phyloP scores from a whole-genome alignment of 1,139 yeast genomes.

The Geotrichum fermentans region DNA sequence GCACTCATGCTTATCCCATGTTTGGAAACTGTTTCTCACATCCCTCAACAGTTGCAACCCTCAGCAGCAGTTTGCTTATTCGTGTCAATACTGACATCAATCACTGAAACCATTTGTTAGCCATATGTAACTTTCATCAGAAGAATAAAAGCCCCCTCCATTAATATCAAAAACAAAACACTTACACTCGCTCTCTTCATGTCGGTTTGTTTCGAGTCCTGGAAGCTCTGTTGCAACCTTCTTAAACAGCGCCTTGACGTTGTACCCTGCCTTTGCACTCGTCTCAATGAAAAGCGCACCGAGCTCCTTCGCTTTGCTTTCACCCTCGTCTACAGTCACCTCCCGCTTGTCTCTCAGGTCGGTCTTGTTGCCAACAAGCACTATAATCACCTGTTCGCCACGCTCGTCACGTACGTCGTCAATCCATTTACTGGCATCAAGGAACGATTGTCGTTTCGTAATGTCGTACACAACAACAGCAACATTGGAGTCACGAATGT shows the following conservation, averaged over 20 bases:
- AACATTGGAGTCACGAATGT: conserved; percentile 93
- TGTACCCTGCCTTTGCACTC: conserved; percentile 90
- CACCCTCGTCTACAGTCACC: conserved; percentile 77
- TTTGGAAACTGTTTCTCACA: too few species aligned
- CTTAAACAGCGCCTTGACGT: conserved; percentile 82
- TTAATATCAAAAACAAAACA: neutral
- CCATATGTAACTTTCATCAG: neutral
- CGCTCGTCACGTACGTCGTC: conserved; percentile 78
- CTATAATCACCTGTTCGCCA: conserved; percentile 63
- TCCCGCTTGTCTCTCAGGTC: conserved; percentile 65
- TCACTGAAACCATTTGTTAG: conserved; percentile 49
- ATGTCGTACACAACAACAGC: conserved; percentile 95
- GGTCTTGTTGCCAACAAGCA: conserved; percentile 76
- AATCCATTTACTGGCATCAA: conserved; percentile 69
- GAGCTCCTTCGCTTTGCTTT: conserved; percentile 66
- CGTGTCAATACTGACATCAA: conserved; percentile 53
- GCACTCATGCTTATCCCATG: too few species aligned
- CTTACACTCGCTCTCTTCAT: conserved; percentile 16
- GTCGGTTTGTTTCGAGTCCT: conserved; percentile 33
- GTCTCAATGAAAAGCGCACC: conserved; percentile 88
- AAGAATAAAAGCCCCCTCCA: neutral
- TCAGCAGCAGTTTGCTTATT: conserved; percentile 23
- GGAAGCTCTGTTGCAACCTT: conserved; percentile 89
- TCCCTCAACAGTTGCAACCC: conserved; percentile 28
- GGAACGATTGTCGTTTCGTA: conserved; percentile 72